Evolutionary conservation across 768 basidiomycete genomes (phyloP).

Genomic region (Dioszegia crocea): DNA sequence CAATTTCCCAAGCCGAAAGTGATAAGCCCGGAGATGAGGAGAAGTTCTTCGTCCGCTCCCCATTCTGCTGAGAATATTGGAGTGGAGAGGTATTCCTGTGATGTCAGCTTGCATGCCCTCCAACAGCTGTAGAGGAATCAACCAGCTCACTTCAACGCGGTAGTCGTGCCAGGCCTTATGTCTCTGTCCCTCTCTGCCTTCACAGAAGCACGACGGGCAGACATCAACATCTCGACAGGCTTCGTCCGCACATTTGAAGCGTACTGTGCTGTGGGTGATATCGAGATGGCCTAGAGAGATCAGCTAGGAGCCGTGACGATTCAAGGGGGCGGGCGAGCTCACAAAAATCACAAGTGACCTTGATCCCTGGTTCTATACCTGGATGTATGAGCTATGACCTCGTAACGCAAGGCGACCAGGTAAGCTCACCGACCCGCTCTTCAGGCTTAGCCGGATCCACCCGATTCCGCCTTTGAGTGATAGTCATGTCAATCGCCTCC

Average conservation of each 20-base stretch:
- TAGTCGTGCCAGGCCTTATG: conserved; percentile 86
- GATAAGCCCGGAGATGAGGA: conserved; percentile 81
- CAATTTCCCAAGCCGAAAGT: conserved; percentile 90
- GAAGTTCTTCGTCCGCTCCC: conserved; percentile 97
- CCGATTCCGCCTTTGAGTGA: conserved; percentile 43
- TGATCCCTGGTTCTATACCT: conserved; percentile 48
- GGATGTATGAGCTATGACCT: neutral
- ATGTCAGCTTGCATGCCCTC: too few species aligned
- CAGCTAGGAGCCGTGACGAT: neutral
- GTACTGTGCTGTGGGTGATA: conserved; percentile 82
- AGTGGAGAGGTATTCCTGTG: conserved; percentile 88
- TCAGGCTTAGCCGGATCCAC: conserved; percentile 35
- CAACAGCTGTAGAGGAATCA: too few species aligned
- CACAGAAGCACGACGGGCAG: conserved; percentile 86
- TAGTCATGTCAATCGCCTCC: conserved; percentile 29
- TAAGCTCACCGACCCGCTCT: conserved; percentile 33
- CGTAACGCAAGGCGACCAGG: neutral
- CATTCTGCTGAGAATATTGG: conserved; percentile 93
- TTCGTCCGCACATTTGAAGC: conserved; percentile 82
- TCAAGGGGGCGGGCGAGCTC: conserved; percentile 5
- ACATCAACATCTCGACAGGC: conserved; percentile 77
- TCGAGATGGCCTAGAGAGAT: conserved; percentile 60
- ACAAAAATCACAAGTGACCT: conserved; percentile 50
- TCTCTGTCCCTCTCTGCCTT: conserved; percentile 78
- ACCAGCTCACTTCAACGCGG: conserved; percentile 76